Evolutionary conservation across 495 filamentous ascomycete genomes (phyloP).

Genomic region (Umbilicaria muhlenbergii): DNA sequence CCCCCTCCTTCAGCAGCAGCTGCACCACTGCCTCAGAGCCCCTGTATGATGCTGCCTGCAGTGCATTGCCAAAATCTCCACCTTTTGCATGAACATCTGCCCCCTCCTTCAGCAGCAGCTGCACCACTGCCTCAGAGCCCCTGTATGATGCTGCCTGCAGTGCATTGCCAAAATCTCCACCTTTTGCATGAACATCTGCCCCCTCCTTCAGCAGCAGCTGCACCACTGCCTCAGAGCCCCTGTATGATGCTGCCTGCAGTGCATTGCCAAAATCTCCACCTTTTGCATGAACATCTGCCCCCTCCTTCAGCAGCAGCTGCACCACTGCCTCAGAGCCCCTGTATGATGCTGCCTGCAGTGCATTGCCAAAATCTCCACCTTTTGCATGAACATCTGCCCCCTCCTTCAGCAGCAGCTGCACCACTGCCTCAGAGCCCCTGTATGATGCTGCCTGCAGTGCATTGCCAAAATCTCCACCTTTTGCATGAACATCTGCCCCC

Average conservation of each 20-base stretch:
- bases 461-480: conserved; percentile 6
- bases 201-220: too few species aligned
- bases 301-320: conserved; percentile 9
- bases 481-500: conserved; percentile 8
- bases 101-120: conserved; percentile 14
- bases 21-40: conserved; percentile 13
- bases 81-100: conserved; percentile 7
- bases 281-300: conserved; percentile 12
- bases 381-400: conserved; percentile 8
- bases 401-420: conserved; percentile 15
- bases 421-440: conserved; percentile 7
- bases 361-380: conserved; percentile 2
- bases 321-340: conserved; percentile 12
- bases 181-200: too few species aligned
- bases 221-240: too few species aligned
- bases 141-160: conserved; percentile 10
- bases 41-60: conserved; percentile 10
- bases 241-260: conserved; percentile 10
- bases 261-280: conserved; percentile 20
- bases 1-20: conserved; percentile 15
- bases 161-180: conserved; percentile 7
- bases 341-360: conserved; percentile 1
- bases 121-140: conserved; percentile 12
- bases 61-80: conserved; percentile 9
- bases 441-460: conserved; percentile 14